A percentile compares a stretch with the other conserved stretches of the same genome.
phyloP scores from a whole-genome alignment of 345 rosid species.

The Mercurialis annua region DNA sequence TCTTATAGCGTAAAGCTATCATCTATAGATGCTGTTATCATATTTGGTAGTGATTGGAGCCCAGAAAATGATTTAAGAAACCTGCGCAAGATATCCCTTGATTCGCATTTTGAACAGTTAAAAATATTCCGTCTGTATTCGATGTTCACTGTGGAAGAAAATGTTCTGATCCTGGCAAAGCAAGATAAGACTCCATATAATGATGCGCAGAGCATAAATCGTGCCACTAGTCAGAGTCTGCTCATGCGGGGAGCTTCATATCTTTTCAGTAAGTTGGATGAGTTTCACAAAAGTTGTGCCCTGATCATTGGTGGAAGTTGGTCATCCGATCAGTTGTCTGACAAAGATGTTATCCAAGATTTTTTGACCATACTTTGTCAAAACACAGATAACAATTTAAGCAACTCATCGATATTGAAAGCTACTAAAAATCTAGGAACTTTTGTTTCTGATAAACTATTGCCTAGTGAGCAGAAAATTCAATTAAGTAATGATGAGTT shows the following conservation, averaged over 20 bases:
- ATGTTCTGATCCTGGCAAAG: slow-evolving; percentile 61
- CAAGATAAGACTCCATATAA: slow-evolving; percentile 44
- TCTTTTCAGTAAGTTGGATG: slow-evolving; percentile 58
- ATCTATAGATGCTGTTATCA: slow-evolving; percentile 63
- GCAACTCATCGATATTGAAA: slow-evolving; percentile 42
- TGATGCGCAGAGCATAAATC: slow-evolving; percentile 41
- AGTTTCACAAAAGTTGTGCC: slow-evolving; percentile 43
- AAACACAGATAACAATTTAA: slow-evolving; percentile 33
- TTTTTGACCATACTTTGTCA: slow-evolving; percentile 47
- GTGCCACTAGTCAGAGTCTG: slow-evolving; percentile 44
- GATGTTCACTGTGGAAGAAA: slow-evolving; percentile 74
- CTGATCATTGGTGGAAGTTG: slow-evolving; percentile 26
- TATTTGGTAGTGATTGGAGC: slow-evolving; percentile 77
- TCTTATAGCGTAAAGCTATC: slow-evolving; percentile 58
- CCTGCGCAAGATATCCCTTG: slow-evolving; percentile 67
- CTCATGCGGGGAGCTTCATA: slow-evolving; percentile 83
- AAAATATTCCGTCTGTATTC: slow-evolving; percentile 77
- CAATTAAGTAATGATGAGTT: slow-evolving; percentile 45
- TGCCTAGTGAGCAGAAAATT: slow-evolving; percentile 59
- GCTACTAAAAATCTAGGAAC: slow-evolving; percentile 51
- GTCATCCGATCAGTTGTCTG: slow-evolving; percentile 32
- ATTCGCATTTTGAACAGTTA: slow-evolving; percentile 52
- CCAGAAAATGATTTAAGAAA: slow-evolving; percentile 62
- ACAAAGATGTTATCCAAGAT: slow-evolving; percentile 46
- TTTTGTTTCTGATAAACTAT: slow-evolving; percentile 39